Base-by-base conservation (phyloP, 345 rosid species). In the Murraya paniculata region DNA sequence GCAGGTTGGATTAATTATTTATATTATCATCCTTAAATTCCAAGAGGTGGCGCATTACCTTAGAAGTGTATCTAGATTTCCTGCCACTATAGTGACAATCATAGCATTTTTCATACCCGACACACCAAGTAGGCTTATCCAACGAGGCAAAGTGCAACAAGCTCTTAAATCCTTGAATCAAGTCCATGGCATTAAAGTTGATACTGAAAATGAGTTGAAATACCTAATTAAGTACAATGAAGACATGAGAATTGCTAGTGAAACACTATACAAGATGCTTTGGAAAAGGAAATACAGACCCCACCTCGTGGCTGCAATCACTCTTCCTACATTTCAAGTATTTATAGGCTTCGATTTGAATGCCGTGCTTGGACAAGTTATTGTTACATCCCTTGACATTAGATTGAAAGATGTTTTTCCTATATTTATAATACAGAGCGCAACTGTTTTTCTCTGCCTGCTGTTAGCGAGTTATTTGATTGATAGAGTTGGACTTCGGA, bases 31-130 rank as follows among this genome's bases (percentile, higher is more conserved):
- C 56, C 56, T 50, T 18, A 50, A 18, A 50, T 50, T 18, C 7
- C 22, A 50, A 50, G 6, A 50, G 6, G 2, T 87, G 90, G 90
- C 80, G 86, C 35, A 8, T 85, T 5, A 76, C 86, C 24, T 77
- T 83, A n/a, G n/a, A 0, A 80, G 85, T 6, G 62, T 81, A 30
- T 30, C 67, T 13, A 39, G 9, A 30, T 5, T 64, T 16, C 67
- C 67, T 0, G 67, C 67, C 7, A 6, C 19, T 30, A 2, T 64
- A 0, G 14, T 64, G 67, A 64, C 67, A 16, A 6, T 64, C 0
- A 9, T 64, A 28, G 38, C 38, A 16, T 64, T 64, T 30, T 64
- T 64, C n/a, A 64, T 64, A 7, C 67, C 67, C 18, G 67, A 64
- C 4, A 64, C 67, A 30, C 67, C 67, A 0, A 64, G 4, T 30